Evolutionary conservation across 75 land plant genomes (phyloP), one percentile per base, ranked within the genome.

Genomic region (Larix kaempferi): DNA sequence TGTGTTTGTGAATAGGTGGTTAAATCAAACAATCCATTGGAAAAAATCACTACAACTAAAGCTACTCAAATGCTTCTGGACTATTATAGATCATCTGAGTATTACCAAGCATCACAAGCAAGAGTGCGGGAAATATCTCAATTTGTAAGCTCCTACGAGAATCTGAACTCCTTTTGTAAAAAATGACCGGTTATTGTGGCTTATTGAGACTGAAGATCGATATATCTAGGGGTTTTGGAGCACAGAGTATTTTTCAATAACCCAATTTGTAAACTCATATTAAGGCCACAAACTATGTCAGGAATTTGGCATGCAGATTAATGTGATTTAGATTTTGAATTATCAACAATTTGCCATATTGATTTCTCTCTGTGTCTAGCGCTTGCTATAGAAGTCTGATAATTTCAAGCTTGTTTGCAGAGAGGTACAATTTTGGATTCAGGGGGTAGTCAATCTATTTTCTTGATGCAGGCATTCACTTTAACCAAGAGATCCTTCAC

Each of bases 381-480:
- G 3, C 3, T 59, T 59, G 60, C 33, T 29, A 29, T 29, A 1
- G 60, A 59, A 1, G 60, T 59, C 1, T 59, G 60, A 21, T 21
- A 16, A 16, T 21, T 59, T 59, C 16, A 59, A 59, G 16, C 57
- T 19, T 73, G 13, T 62, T 78, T 82, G 81, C 90, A 96, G 99
- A 89, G 92, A 86, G 97, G 97, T 54, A 88, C 88, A 0, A 80
- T 94, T 44, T 77, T 96, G 74, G 99, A 94, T 77, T n/a, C n/a
- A n/a, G n/a, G n/a, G n/a, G n/a, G n/a, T n/a, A n/a, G n/a, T n/a
- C n/a, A n/a, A n/a, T n/a, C n/a, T n/a, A n/a, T n/a, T n/a, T n/a
- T n/a, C n/a, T n/a, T n/a, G n/a, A n/a, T n/a, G n/a, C n/a, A n/a
- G n/a, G n/a, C n/a, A n/a, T n/a, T n/a, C n/a, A n/a, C n/a, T n/a